Conservation (phyloP, 2,329 filamentous ascomycete genomes). For the Paracoccidioides lutzii region DNA sequence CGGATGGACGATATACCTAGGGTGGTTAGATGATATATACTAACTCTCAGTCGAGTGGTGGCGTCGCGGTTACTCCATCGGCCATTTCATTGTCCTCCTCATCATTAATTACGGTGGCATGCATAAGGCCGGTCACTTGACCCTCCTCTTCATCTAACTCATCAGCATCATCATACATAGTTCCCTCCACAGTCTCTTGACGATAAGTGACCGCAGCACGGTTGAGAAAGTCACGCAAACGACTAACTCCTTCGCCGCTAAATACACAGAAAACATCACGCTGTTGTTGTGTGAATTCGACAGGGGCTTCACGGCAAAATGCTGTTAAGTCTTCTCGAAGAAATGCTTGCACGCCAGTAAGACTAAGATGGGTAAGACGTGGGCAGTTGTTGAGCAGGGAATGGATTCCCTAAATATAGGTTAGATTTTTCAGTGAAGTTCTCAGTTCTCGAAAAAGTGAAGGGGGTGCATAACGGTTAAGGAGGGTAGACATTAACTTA, state of each 20-base stretch:
- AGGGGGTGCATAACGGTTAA: not conserved
- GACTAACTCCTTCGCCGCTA: constrained; percentile 68
- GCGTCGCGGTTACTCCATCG: constrained; percentile 3
- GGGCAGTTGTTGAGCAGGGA: constrained; percentile 80
- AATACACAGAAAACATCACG: constrained; percentile 96
- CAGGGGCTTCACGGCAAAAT: constrained; percentile 76
- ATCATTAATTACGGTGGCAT: constrained; percentile 30
- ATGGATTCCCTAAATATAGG: constrained; percentile 60
- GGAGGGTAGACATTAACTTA: constrained; percentile 34
- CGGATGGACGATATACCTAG: not conserved
- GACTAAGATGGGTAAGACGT: constrained; percentile 80
- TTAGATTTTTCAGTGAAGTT: constrained; percentile 12
- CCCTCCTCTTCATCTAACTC: constrained; percentile 32
- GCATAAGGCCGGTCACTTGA: constrained; percentile 30
- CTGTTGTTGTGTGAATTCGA: constrained; percentile 90
- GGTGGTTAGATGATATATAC: not conserved
- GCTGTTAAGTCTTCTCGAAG: constrained; percentile 68
- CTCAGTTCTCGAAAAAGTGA: not conserved
- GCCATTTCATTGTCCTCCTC: constrained; percentile 22
- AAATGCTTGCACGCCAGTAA: constrained; percentile 89
- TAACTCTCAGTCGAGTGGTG: constrained; percentile 13
- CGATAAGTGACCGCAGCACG: constrained; percentile 21
- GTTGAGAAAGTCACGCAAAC: constrained; percentile 68
- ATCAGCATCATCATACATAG: constrained; percentile 34
- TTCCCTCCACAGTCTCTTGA: constrained; percentile 25